Conservation (phyloP, 768 basidiomycete genomes). For the Tulasnella sp. region DNA sequence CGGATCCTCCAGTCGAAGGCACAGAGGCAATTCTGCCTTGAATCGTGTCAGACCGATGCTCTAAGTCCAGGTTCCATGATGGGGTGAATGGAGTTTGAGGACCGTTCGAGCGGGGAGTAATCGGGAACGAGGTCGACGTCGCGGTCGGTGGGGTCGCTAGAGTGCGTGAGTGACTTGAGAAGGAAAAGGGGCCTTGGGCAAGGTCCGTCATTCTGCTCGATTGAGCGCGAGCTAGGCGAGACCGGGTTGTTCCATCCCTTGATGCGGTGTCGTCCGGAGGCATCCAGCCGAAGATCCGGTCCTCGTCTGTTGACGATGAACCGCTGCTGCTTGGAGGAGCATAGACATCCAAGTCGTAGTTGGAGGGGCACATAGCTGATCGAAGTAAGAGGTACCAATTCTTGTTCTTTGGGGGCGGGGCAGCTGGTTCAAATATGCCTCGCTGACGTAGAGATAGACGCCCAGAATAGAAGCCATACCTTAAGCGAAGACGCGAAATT, state of each 20-base stretch:
- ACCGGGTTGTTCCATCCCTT: background rate
- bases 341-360: background rate
- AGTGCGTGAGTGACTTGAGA: background rate
- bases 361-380: background rate
- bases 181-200: too few species aligned
- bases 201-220: background rate
- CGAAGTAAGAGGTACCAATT: too few species aligned
- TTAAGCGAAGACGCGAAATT: too few species aligned
- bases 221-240: background rate
- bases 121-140: background rate
- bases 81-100: background rate
- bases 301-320: background rate
- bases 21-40: background rate
- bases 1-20: background rate
- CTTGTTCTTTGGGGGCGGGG: too few species aligned
- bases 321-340: background rate
- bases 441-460: too few species aligned
- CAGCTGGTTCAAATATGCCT: too few species aligned
- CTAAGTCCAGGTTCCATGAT: background rate
- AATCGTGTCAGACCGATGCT: background rate
- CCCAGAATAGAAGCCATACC: too few species aligned
- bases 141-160: background rate
- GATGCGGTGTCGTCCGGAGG: background rate
- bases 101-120: background rate
- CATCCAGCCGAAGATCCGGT: background rate